Conservation (phyloP, 2,329 filamentous ascomycete species). For the Fusarium gaditjirri region DNA sequence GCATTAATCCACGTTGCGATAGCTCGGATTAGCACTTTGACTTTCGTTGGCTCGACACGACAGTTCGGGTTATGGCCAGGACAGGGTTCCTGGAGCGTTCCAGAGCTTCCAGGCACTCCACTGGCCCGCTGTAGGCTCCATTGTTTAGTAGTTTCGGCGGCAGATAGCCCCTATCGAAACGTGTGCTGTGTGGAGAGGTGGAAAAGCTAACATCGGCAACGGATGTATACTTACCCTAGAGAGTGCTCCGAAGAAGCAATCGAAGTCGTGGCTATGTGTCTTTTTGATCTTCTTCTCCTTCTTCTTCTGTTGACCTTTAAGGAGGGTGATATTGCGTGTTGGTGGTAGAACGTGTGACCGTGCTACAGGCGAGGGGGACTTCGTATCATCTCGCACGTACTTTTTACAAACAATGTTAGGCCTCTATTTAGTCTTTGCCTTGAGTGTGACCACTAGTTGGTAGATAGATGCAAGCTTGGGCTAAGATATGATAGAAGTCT, state of each 20-base stretch:
- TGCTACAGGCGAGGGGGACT: not conserved
- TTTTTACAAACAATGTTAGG: not conserved
- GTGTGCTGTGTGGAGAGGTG: not conserved
- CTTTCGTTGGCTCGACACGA: constrained; percentile 27
- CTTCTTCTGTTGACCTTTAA: not conserved
- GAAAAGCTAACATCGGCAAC: not conserved
- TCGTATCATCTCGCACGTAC: not conserved
- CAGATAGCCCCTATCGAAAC: constrained; percentile 14
- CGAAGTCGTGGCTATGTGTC: not conserved
- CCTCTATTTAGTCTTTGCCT: not conserved
- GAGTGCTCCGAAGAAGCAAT: not conserved
- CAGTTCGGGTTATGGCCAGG: constrained; percentile 2
- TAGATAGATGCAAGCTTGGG: not conserved
- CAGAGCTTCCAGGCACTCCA: constrained; percentile 3
- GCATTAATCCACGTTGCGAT: constrained; percentile 42
- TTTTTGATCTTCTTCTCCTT: not conserved
- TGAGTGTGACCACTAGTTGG: not conserved
- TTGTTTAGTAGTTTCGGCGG: constrained; percentile 11
- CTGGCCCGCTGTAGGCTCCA: not conserved
- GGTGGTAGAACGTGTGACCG: not conserved
- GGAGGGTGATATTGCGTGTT: too few relatives aligned
- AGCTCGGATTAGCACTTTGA: constrained; percentile 30
- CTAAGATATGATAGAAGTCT: not conserved
- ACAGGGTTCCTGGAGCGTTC: constrained; percentile 7
- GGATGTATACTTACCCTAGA: constrained; percentile 11